Evolutionary conservation across 163 green algal genomes (phyloP).

Genomic region (Smithsoniella earleae): DNA sequence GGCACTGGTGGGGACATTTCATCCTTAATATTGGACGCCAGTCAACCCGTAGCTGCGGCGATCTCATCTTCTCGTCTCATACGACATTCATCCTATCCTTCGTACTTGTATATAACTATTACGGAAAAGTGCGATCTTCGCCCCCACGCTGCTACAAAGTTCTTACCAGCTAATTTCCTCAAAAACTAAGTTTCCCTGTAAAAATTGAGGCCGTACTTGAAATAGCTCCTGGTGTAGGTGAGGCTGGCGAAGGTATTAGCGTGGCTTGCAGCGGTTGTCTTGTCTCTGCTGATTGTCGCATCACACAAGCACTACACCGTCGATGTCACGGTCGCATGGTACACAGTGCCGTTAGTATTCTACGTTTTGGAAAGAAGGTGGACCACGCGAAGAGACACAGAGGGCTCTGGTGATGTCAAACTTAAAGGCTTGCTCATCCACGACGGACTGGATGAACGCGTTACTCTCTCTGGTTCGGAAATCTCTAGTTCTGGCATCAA

Average conservation of each 20-base stretch:
- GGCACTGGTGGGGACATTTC: conserved; percentile 63
- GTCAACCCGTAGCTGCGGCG: conserved; percentile 71
- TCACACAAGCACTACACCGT: conserved; percentile 86
- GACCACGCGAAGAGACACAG: no score
- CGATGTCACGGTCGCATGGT: conserved; percentile 65
- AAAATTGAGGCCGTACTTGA: no score
- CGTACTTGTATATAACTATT: conserved; percentile 52
- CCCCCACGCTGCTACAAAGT: no score
- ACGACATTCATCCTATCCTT: conserved; percentile 83
- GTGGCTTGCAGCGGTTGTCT: conserved; percentile 54
- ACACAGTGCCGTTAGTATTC: conserved; percentile 57
- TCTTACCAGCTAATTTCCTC: no score
- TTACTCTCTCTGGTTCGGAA: no score
- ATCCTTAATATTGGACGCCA: conserved; percentile 58
- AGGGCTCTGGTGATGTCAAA: no score
- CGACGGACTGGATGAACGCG: no score
- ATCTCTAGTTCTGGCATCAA: no score
- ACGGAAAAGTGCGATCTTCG: conserved; percentile 38
- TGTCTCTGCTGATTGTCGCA: conserved; percentile 75
- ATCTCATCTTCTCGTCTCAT: conserved; percentile 91
- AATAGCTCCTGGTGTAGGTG: no score
- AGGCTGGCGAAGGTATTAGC: conserved; percentile 44
- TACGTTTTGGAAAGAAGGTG: conserved; percentile 49
- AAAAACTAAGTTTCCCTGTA: no score
- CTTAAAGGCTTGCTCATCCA: no score